Conservation (phyloP, 179 eudicot genomes). For the Amaranthus tricolor region DNA sequence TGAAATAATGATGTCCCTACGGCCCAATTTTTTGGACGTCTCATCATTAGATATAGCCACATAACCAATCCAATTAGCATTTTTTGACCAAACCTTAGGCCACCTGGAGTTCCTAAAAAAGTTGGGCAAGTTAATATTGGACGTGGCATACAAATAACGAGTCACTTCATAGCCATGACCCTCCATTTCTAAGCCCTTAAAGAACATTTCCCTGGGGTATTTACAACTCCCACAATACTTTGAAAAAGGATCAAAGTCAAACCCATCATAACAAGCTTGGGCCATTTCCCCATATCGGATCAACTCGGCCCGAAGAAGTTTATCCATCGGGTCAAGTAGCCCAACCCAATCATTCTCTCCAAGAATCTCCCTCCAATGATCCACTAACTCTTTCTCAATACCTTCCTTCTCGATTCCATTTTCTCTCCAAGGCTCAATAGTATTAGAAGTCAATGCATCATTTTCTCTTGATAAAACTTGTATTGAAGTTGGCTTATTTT, state of each 20-base stretch:
- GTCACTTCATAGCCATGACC: conserved; percentile 43
- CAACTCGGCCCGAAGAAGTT: conserved; percentile 48
- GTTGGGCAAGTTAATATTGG: conserved; percentile 46
- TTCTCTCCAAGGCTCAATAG: conserved; percentile 13
- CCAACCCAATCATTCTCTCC: conserved; percentile 69
- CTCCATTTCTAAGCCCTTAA: conserved; percentile 36
- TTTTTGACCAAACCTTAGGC: conserved; percentile 53
- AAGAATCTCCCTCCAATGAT: conserved; percentile 52
- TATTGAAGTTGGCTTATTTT: neutral
- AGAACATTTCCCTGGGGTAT: conserved; percentile 30
- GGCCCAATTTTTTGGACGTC: conserved; percentile 45
- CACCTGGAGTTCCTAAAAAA: conserved; percentile 47
- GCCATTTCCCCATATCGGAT: conserved; percentile 76
- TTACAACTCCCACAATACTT: conserved; percentile 73
- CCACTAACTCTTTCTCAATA: conserved; percentile 12
- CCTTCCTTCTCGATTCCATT: neutral
- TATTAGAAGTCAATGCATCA: conserved; percentile 18
- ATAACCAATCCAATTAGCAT: conserved; percentile 61
- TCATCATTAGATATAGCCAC: conserved; percentile 56
- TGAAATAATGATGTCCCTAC: conserved; percentile 49
- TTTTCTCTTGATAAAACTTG: conserved; percentile 13
- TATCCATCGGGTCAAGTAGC: conserved; percentile 66
- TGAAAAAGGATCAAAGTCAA: conserved; percentile 62
- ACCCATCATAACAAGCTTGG: conserved; percentile 75
- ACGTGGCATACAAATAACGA: conserved; percentile 46